Evolutionary conservation across 768 basidiomycete species (phyloP).

Genomic region (Boletus rufocinnamomeus): DNA sequence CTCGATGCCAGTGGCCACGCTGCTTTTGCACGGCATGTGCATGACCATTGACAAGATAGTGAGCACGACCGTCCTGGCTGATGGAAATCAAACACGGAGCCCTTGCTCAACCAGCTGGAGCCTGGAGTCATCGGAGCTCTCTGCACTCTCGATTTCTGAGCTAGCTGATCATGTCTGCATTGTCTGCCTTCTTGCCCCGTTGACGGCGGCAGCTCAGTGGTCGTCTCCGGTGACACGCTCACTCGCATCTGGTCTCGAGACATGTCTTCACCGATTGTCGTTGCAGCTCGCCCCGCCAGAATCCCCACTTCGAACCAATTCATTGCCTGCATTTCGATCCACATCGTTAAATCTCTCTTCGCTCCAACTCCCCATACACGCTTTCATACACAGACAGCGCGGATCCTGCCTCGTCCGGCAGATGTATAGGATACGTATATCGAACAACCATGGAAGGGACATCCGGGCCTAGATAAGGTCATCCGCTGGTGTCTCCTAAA

Average conservation of each 20-base stretch:
- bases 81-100: slow-evolving; percentile 48
- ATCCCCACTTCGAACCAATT: slow-evolving; percentile 26
- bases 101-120: slow-evolving; percentile 30
- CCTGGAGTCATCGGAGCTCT: slow-evolving; percentile 31
- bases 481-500: slow-evolving; percentile 69
- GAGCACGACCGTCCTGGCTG: slow-evolving; percentile 39
- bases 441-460: slow-evolving; percentile 69
- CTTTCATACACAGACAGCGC: slow-evolving; percentile 62
- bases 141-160: slow-evolving; percentile 35
- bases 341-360: slow-evolving; percentile 68
- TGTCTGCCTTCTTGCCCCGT: slow-evolving; percentile 39
- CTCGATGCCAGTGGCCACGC: slow-evolving; percentile 14
- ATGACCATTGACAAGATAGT: slow-evolving; percentile 41
- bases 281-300: slow-evolving; percentile 18
- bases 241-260: slow-evolving; percentile 40
- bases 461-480: slow-evolving; percentile 56
- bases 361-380: slow-evolving; percentile 65
- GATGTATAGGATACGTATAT: slow-evolving; percentile 76
- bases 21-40: slow-evolving; percentile 42
- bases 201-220: slow-evolving; percentile 45
- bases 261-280: slow-evolving; percentile 1
- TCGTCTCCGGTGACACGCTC: slow-evolving; percentile 35
- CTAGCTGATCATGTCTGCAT: slow-evolving; percentile 49
- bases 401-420: slow-evolving; percentile 59
- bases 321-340: slow-evolving; percentile 45